phyloP scores from a whole-genome alignment of 139 green algal genomes.

The Chlorella sp. region DNA sequence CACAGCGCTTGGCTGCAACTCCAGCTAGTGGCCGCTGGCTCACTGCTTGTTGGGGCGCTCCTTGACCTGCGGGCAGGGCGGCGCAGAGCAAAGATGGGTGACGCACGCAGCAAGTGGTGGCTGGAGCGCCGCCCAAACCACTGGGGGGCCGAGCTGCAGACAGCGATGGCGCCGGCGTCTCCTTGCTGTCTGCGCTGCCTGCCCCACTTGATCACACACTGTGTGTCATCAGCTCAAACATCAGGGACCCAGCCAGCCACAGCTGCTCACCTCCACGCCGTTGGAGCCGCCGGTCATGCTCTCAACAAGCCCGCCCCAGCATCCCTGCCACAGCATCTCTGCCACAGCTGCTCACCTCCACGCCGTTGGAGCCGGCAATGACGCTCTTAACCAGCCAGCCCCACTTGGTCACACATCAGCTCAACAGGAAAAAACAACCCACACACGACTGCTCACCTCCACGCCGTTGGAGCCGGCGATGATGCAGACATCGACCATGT shows the following conservation, averaged over 20 bases:
- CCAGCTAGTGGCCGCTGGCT: neutral
- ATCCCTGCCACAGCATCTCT: too few species aligned
- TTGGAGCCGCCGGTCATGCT: too few species aligned
- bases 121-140: too few species aligned
- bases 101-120: too few species aligned
- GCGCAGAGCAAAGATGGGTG: neutral
- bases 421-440: neutral
- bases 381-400: too few species aligned
- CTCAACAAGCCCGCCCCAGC: too few species aligned
- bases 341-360: neutral
- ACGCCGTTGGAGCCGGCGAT: conserved; percentile 76
- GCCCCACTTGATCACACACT: too few species aligned
- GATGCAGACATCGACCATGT: conserved; percentile 96
- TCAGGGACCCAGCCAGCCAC: neutral
- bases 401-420: neutral
- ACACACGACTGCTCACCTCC: neutral
- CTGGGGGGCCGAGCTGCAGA: too few species aligned
- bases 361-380: too few species aligned
- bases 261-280: neutral
- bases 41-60: conserved; percentile 16
- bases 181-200: too few species aligned
- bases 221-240: neutral
- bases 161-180: too few species aligned
- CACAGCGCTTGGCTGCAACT: too few species aligned
- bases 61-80: neutral